phyloP scores from a whole-genome alignment of 192 early-diverging fungal species.

The Haplosporangium gracile region DNA sequence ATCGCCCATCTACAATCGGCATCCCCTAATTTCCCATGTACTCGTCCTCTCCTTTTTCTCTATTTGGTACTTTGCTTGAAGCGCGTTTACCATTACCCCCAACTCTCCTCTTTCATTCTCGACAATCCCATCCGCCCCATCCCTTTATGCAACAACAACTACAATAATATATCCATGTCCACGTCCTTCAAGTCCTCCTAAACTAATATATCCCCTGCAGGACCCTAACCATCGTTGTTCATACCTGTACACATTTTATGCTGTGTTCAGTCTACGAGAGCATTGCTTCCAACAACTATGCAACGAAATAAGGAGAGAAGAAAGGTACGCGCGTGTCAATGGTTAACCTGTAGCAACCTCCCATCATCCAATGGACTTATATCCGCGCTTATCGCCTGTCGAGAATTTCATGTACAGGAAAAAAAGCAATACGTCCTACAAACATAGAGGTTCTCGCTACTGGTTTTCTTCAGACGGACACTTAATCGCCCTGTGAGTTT shows the following conservation, averaged over 20 bases:
- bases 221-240: not conserved
- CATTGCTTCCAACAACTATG: not conserved
- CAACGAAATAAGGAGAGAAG: not conserved
- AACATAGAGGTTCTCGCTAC: too few species aligned
- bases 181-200: not conserved
- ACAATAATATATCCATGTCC: not conserved
- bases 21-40: not conserved
- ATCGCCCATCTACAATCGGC: not conserved
- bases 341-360: not conserved
- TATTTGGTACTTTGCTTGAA: too few species aligned
- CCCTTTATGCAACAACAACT: not conserved
- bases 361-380: too few species aligned
- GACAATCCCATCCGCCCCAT: not conserved
- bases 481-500: too few species aligned
- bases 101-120: not conserved
- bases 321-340: not conserved
- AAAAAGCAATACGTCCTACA: too few species aligned
- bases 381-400: too few species aligned
- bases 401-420: too few species aligned
- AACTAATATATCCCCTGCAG: too few species aligned
- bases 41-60: not conserved
- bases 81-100: not conserved
- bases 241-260: not conserved
- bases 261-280: not conserved
- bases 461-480: too few species aligned